Percentiles rank a stretch among this genome's conserved stretches.
phyloP scores from a whole-genome alignment of 2,329 filamentous ascomycete genomes.

The Beauveria bassiana region DNA sequence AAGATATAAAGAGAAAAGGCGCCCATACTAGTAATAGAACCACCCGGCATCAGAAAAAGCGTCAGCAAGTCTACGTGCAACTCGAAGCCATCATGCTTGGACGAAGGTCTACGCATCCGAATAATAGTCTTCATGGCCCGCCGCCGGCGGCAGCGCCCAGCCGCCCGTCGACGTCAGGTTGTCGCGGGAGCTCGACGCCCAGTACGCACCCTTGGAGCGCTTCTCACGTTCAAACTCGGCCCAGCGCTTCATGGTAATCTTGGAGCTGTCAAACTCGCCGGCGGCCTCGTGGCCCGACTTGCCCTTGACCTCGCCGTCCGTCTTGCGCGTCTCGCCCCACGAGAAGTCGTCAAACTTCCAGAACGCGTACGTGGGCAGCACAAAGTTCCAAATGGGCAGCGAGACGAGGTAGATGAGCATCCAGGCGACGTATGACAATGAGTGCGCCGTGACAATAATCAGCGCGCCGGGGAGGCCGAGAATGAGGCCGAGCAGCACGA shows the following conservation, averaged over 20 bases:
- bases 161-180: constrained; percentile 34
- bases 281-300: constrained; percentile 81
- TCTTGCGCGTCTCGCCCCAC: constrained; percentile 97
- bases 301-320: constrained; percentile 80
- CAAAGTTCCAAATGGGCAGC: constrained; percentile 94
- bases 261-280: constrained; percentile 95
- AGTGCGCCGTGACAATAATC: constrained; percentile 89
- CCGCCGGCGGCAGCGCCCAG: constrained; percentile 34
- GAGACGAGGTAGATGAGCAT: constrained; percentile 95
- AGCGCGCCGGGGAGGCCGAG: constrained; percentile 87
- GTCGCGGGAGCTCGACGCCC: constrained; percentile 40
- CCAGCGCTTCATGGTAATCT: constrained; percentile 99
- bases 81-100: neutral
- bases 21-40: neutral
- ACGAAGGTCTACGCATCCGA: constrained; percentile 35
- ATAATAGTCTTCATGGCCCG: constrained; percentile 44
- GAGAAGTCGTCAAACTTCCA: constrained; percentile 99
- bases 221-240: constrained; percentile 80
- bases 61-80: neutral
- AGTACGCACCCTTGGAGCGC: constrained; percentile 41
- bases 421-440: constrained; percentile 86
- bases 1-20: neutral
- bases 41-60: neutral
- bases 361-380: constrained; percentile 88
- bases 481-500: constrained; percentile 82